Conservation (phyloP, 768 basidiomycete species). For the Piloderma croceum region DNA sequence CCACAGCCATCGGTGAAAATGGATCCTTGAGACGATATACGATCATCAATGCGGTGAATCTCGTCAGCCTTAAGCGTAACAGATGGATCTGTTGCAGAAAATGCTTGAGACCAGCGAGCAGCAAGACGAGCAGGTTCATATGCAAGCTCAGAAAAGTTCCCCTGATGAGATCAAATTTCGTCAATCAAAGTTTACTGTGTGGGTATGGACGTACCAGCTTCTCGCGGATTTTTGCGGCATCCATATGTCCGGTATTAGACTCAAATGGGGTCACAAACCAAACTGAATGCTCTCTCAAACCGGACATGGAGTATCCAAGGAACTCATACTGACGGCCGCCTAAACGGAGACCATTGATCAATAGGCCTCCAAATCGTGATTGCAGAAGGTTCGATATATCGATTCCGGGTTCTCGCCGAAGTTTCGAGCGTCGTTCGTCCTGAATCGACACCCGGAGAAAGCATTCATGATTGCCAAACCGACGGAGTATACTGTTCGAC, state of each 20-base stretch:
- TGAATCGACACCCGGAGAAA: slow-evolving; percentile 46
- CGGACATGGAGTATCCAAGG: slow-evolving; percentile 50
- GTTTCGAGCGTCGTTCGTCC: slow-evolving; percentile 38
- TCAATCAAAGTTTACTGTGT: background rate
- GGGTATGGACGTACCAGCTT: background rate
- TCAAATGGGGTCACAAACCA: slow-evolving; percentile 44
- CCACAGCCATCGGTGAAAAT: slow-evolving; percentile 52
- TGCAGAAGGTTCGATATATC: slow-evolving; percentile 28
- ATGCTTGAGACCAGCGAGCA: slow-evolving; percentile 51
- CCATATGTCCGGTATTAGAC: background rate
- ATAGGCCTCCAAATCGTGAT: slow-evolving; percentile 28
- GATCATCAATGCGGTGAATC: slow-evolving; percentile 28
- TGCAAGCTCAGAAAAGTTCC: slow-evolving; percentile 33
- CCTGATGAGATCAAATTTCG: slow-evolving; percentile 17
- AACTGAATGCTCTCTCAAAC: slow-evolving; percentile 43
- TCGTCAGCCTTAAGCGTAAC: slow-evolving; percentile 31
- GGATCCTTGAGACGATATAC: slow-evolving; percentile 18
- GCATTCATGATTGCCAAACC: slow-evolving; percentile 32
- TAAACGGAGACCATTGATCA: slow-evolving; percentile 31
- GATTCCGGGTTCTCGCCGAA: slow-evolving; percentile 26
- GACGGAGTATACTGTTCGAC: slow-evolving; percentile 33
- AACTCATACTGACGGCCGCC: slow-evolving; percentile 42
- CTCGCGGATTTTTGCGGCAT: background rate
- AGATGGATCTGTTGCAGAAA: slow-evolving; percentile 46
- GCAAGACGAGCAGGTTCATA: slow-evolving; percentile 42